Conservation (phyloP, 2,329 filamentous ascomycete species). For the Aspergillus sp. region DNA sequence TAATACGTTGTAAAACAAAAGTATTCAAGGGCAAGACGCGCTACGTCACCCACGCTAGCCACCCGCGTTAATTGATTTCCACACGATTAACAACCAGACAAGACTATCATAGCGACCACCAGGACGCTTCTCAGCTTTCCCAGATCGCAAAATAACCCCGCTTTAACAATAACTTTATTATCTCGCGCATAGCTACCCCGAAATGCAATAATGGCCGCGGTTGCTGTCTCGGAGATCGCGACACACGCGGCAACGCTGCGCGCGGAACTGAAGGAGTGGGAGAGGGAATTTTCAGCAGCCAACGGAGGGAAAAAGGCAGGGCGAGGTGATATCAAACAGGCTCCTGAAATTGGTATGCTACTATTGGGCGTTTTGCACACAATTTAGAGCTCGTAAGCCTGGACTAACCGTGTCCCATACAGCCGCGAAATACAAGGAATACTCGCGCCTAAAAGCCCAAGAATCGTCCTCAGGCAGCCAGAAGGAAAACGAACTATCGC, state of each 20-base stretch:
- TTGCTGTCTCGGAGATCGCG: slow-evolving; percentile 25
- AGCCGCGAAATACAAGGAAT: slow-evolving; percentile 52
- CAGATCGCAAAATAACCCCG: background rate
- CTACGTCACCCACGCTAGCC: slow-evolving; percentile 23
- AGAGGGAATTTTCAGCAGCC: slow-evolving; percentile 44
- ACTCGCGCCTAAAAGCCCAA: slow-evolving; percentile 42
- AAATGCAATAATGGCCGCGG: slow-evolving; percentile 31
- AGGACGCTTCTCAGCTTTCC: background rate
- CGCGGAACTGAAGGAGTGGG: slow-evolving; percentile 49
- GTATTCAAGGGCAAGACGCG: slow-evolving; percentile 11
- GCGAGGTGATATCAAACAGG: slow-evolving; percentile 49
- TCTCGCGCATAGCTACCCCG: background rate
- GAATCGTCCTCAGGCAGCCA: slow-evolving; percentile 25
- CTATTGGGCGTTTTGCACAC: background rate
- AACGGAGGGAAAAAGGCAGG: slow-evolving; percentile 47
- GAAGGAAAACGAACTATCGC: slow-evolving; percentile 12
- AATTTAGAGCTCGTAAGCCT: background rate
- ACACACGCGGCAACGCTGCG: slow-evolving; percentile 37
- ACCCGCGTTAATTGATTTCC: slow-evolving; percentile 31
- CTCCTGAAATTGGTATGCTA: slow-evolving; percentile 43
- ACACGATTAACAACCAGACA: background rate
- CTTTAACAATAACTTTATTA: background rate
- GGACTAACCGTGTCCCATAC: background rate
- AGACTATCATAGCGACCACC: background rate
- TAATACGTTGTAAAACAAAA: background rate